A percentile compares a stretch with the other conserved stretches of the same genome.
Conservation (phyloP, 305 asterid species). For the Fraxinus nigra region DNA sequence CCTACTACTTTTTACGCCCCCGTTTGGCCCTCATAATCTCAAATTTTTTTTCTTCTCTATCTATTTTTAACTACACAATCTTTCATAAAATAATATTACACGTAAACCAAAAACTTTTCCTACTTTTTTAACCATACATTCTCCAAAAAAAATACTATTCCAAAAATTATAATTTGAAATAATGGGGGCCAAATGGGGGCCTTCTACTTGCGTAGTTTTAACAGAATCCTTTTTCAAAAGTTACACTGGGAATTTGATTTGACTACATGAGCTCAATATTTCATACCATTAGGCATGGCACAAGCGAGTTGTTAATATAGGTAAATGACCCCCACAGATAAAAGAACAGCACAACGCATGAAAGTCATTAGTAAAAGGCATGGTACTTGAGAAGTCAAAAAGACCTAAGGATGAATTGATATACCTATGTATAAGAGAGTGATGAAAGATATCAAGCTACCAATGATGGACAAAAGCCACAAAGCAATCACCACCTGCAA, state of each 20-base stretch:
- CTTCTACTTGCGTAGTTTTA: not conserved
- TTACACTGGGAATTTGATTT: not conserved
- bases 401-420: conserved; percentile 2
- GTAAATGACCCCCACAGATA: not conserved
- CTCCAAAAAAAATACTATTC: too few relatives aligned
- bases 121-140: too few relatives aligned
- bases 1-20: not conserved
- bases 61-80: too few relatives aligned
- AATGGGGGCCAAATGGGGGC: too few relatives aligned
- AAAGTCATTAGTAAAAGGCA: not conserved
- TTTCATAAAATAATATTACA: too few relatives aligned
- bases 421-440: conserved; percentile 84
- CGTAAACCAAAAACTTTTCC: too few relatives aligned
- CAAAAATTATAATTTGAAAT: too few relatives aligned
- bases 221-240: not conserved
- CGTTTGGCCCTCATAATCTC: too few relatives aligned
- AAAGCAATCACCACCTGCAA: conserved; percentile 89
- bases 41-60: too few relatives aligned
- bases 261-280: not conserved
- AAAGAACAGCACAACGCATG: not conserved
- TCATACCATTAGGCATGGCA: not conserved
- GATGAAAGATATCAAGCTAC: conserved; percentile 77
- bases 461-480: conserved; percentile 88
- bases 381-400: not conserved
- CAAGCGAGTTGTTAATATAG: not conserved